Evolutionary conservation across 2,329 filamentous ascomycete species (phyloP), one percentile per base, ranked within the genome.

Genomic region (Leptographium flavum): DNA sequence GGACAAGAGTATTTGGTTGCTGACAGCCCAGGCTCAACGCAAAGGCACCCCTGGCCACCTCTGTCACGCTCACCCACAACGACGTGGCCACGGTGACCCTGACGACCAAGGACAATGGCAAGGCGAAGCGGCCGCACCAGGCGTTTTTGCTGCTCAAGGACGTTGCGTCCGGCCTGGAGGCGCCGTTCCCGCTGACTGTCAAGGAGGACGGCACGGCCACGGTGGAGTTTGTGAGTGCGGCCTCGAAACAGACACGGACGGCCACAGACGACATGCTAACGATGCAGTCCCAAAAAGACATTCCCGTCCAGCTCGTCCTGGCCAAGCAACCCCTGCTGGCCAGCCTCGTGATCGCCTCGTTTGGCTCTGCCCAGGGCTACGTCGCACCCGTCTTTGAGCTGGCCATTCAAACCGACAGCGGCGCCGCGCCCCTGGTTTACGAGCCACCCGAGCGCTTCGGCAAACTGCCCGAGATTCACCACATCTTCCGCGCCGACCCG

Each of bases 151-250:
- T 92, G 15, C 65, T 98, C 47, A 80, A 76, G 55, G 87, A 96
- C 55, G 67, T 73, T 11, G 67, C 71, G 13, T 81, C 79, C 11
- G 86, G 85, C 31, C 70, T 98, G 39, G 88, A 96, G 63, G 81
- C 87, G 22, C 87, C 88, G 1, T 94, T 90, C 57, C 79, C 87
- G 2, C 72, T 98, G 55, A 80, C 68, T 11, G 68, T 94, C 40
- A 94, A 94, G 68, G 84, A 92, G 10, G 87, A 73, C 56, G 92
- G 92, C 53, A 94, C 94, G 66, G 87, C 76, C 21, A 80, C 79
- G 45, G 71, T 94, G 28, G 83, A 93, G 55, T 68, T 98, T 63
- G 88, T 96, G 74, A 53, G 81, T 69, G 28, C 10, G 13, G 11
- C 21, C n/a, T n/a, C n/a, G n/a, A n/a, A n/a, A n/a, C n/a, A n/a